These are phyloP conservation scores for Dothidotthia symphoricarpi DNA, from an alignment of 2,329 filamentous ascomycete species.

Conservation along the genomic window DNA sequence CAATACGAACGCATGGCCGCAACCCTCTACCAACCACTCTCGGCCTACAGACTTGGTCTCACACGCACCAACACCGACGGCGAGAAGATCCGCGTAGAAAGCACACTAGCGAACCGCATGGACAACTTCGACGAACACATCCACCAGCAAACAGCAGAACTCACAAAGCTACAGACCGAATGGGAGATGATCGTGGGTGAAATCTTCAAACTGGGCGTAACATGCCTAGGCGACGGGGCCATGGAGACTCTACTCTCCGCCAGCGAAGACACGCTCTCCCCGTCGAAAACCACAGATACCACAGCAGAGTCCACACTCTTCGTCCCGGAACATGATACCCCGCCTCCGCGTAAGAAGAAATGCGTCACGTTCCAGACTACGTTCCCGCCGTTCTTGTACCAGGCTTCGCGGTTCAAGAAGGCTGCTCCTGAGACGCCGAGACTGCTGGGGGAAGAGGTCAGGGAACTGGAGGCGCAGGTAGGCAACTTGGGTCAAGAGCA, in stretches of 20 bases:
- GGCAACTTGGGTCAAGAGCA: conserved; percentile 20
- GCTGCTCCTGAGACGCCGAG: conserved; percentile 6
- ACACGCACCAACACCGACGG: conserved; percentile 10
- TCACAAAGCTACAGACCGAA: conserved; percentile 20
- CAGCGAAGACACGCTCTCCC: conserved; percentile 1
- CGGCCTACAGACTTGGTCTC: conserved; percentile 13
- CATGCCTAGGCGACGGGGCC: conserved; percentile 20
- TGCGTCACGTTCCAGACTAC: conserved; percentile 20
- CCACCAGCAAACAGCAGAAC: conserved; percentile 15
- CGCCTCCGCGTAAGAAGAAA: conserved; percentile 16
- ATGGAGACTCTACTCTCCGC: conserved; percentile 22
- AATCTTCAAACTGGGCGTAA: conserved; percentile 30
- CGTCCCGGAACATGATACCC: conserved; percentile 13
- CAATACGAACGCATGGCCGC: conserved; percentile 18
- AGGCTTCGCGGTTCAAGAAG: conserved; percentile 9
- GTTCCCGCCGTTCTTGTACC: conserved; percentile 22
- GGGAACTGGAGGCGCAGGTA: conserved; percentile 15
- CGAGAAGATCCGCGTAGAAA: conserved; percentile 6
- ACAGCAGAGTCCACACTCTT: conserved; percentile 17
- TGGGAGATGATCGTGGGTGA: conserved; percentile 32
- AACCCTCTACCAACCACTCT: conserved; percentile 22
- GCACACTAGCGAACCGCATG: conserved; percentile 22
- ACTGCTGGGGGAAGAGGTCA: conserved; percentile 13
- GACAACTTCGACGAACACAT: conserved; percentile 19
- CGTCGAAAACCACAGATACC: not conserved